Base-by-base conservation (phyloP, 2,329 filamentous ascomycete species). In the Hypoxylon sp. region DNA sequence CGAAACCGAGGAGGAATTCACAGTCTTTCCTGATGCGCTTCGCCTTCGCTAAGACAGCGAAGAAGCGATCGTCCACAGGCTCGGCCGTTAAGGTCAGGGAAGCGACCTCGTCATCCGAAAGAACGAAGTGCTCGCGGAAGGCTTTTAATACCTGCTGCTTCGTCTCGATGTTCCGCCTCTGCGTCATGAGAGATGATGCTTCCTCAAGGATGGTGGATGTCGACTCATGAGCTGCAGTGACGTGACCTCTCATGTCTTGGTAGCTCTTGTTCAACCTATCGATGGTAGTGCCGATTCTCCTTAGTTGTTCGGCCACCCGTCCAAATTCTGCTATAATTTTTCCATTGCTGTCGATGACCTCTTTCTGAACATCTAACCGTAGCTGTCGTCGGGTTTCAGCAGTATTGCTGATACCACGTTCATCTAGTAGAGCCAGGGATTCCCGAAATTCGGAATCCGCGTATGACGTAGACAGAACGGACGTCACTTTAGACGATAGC, bases 281-380 rank as follows among this genome's bases (percentile, higher is more conserved):
- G 63, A 99, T 91, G 3, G 92, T 93, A 19, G 84, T 83, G 21
- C 94, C 94, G 71, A 98, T 96, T 5, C 92, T 90, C 75, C 89
- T 89, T 56, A 98, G 83, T 93, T 98, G 95, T 90, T 97, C 93
- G 30, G 94, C 93, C 70, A 99, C 93, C 60, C 90, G 87, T 36
- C 94, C 93, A 80, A 98, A 98, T 77, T 97, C 93, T 59, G 88
- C 85, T 64, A 98, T 89, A 69, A 98, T 92, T 70, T 93, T 89
- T 53, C 92, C 94, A 87, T 98, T 98, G 80, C 92, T 94, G 71
- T 95, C 89, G 62, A 98, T 94, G 38, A 98, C 92, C 76, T 98
- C 94, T 78, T 92, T 95, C 77, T 98, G 94, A 1, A 97, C 85
- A 76, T 97, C 90, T 0, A 97, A 81, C 14, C 94, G 89, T 14